phyloP scores from a whole-genome alignment of 306 rosid genomes.

The Dalbergia oliveri region DNA sequence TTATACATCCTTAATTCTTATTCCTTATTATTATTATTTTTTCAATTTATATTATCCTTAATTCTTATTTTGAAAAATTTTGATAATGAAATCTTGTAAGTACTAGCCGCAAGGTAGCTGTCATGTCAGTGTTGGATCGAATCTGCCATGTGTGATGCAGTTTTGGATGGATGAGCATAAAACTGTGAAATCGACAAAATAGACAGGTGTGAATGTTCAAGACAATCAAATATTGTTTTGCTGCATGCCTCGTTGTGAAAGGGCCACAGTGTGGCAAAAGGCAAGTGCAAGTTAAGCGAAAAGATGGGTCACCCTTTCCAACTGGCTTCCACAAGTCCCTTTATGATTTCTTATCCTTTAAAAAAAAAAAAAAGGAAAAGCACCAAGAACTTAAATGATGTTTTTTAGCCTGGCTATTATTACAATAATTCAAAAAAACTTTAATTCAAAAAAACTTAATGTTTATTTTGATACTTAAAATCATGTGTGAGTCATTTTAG shows the following conservation, averaged over 20 bases:
- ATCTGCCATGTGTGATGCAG: constrained; percentile 33
- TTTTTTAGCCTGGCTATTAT: constrained; percentile 2
- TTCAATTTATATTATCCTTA: too few species aligned
- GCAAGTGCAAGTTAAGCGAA: constrained; percentile 48
- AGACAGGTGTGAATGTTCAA: constrained; percentile 43
- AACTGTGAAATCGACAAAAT: constrained; percentile 48
- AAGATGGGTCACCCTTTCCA: constrained; percentile 43
- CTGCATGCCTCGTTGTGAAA: constrained; percentile 21
- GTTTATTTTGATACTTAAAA: too few species aligned
- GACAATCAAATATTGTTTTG: constrained; percentile 40
- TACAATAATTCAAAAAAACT: background rate
- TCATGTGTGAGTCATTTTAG: too few species aligned
- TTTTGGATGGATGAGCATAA: constrained; percentile 51
- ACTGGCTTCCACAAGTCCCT: constrained; percentile 45
- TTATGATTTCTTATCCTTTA: constrained; percentile 26
- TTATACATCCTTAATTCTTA: too few species aligned
- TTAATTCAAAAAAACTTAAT: too few species aligned
- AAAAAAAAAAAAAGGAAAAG: background rate
- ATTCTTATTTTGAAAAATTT: background rate
- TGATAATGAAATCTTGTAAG: background rate
- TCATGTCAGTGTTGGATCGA: constrained; percentile 28
- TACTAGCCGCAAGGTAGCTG: constrained; percentile 38
- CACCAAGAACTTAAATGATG: background rate
- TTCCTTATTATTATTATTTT: too few species aligned
- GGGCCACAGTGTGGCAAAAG: constrained; percentile 36